phyloP scores from a whole-genome alignment of 2,329 filamentous ascomycete species.

The Dryadomyces quercivorus region DNA sequence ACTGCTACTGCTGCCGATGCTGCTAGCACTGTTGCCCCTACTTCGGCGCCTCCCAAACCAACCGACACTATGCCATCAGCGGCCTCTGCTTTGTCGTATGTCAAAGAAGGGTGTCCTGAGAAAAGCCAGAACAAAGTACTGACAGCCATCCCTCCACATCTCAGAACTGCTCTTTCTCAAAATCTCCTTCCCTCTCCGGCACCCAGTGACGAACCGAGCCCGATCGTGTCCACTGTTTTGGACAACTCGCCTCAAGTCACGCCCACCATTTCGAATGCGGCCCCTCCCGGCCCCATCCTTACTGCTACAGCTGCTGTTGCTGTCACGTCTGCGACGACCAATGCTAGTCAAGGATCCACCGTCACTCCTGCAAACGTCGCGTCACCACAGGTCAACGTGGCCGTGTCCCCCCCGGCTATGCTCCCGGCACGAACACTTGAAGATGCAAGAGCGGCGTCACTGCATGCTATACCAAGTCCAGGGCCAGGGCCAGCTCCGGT shows the following conservation, averaged over 20 bases:
- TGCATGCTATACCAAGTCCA: neutral
- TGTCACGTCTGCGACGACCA: neutral
- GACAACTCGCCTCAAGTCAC: neutral
- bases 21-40: no score
- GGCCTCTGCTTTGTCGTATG: no score
- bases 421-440: neutral
- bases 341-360: neutral
- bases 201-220: slow-evolving; percentile 48
- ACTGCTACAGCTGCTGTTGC: neutral
- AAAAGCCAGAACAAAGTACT: neutral
- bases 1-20: neutral
- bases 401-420: neutral
- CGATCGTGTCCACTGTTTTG: slow-evolving; percentile 18
- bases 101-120: no score
- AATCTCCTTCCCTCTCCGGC: slow-evolving; percentile 47
- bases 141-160: neutral
- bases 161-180: neutral
- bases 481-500: neutral
- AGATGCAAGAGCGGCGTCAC: neutral
- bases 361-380: neutral
- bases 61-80: neutral
- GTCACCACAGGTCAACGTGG: neutral
- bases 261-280: neutral
- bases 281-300: neutral
- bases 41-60: neutral